These are phyloP conservation scores for Rosa persica DNA, from an alignment of 306 rosid genomes.

Conservation along the genomic window DNA sequence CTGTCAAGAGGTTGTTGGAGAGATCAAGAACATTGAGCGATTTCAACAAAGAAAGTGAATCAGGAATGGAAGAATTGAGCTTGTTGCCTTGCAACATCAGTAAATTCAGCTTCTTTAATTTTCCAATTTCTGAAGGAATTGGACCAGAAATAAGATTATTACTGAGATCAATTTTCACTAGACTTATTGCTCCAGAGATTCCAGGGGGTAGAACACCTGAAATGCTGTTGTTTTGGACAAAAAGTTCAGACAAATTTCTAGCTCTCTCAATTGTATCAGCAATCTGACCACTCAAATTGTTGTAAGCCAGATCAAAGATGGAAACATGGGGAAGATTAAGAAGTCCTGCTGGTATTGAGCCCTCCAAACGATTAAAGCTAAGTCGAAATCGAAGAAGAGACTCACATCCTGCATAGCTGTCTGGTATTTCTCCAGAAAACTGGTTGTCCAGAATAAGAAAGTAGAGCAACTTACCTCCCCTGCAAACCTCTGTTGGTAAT, in stretches of 20 bases:
- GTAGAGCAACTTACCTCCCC: slow-evolving; percentile 60
- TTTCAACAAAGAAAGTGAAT: slow-evolving; percentile 56
- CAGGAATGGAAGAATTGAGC: slow-evolving; percentile 72
- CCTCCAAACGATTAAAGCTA: slow-evolving; percentile 57
- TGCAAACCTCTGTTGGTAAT: slow-evolving; percentile 71
- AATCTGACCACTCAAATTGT: slow-evolving; percentile 64
- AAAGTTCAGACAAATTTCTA: slow-evolving; percentile 75
- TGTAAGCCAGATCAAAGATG: slow-evolving; percentile 69
- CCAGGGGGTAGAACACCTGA: slow-evolving; percentile 76
- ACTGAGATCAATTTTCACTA: slow-evolving; percentile 89
- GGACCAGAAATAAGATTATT: slow-evolving; percentile 72
- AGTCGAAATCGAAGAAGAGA: slow-evolving; percentile 78
- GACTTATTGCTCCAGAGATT: slow-evolving; percentile 55
- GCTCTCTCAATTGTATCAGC: slow-evolving; percentile 50
- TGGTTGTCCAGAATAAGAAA: slow-evolving; percentile 69
- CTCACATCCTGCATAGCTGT: slow-evolving; percentile 56
- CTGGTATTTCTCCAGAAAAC: slow-evolving; percentile 74
- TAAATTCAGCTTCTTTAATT: slow-evolving; percentile 60
- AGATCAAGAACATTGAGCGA: slow-evolving; percentile 93
- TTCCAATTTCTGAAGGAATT: slow-evolving; percentile 80
- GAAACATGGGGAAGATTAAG: slow-evolving; percentile 72
- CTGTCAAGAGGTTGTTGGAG: slow-evolving; percentile 74
- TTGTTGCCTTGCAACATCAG: slow-evolving; percentile 78
- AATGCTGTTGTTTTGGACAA: slow-evolving; percentile 71
- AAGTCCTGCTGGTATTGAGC: slow-evolving; percentile 68